Conservation (phyloP, 768 basidiomycete genomes). For the Boletus barrowsii region DNA sequence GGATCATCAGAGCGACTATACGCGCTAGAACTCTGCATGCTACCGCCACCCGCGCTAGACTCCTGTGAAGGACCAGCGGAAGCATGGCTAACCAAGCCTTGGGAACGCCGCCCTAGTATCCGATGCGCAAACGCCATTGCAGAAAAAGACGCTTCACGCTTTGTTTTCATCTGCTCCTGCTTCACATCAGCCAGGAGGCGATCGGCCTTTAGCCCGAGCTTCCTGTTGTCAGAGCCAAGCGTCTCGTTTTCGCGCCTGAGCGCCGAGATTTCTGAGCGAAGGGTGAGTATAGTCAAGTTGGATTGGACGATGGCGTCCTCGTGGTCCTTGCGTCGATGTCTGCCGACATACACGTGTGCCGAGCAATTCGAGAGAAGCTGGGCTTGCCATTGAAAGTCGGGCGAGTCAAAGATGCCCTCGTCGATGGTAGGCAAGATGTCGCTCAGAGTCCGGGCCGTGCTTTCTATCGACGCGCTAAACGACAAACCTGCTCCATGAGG, state of each 20-base stretch:
- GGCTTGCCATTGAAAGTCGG: slow-evolving; percentile 58
- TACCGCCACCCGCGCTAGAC: background rate
- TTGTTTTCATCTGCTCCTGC: slow-evolving; percentile 9
- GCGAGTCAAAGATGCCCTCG: slow-evolving; percentile 38
- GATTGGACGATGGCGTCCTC: slow-evolving; percentile 44
- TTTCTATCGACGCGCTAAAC: slow-evolving; percentile 45
- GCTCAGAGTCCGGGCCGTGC: slow-evolving; percentile 42
- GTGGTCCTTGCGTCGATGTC: slow-evolving; percentile 16
- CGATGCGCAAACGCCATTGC: background rate
- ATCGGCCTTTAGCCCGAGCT: slow-evolving; percentile 26
- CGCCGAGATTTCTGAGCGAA: slow-evolving; percentile 40
- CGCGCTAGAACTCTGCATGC: background rate
- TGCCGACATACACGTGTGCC: slow-evolving; percentile 51
- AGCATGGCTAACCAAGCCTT: slow-evolving; percentile 16
- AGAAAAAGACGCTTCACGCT: background rate
- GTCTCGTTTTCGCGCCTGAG: slow-evolving; percentile 32
- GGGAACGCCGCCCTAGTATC: background rate
- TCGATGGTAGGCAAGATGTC: slow-evolving; percentile 48
- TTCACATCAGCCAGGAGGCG: slow-evolving; percentile 13
- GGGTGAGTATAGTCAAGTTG: slow-evolving; percentile 45
- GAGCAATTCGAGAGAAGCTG: slow-evolving; percentile 61
- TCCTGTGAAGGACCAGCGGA: slow-evolving; percentile 23
- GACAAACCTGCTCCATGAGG: slow-evolving; percentile 60
- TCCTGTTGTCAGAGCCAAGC: slow-evolving; percentile 22
- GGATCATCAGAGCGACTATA: background rate